These are phyloP conservation scores for Cystobasidiopsis lactophilus DNA, from an alignment of 768 basidiomycete genomes.

Conservation along the genomic window DNA sequence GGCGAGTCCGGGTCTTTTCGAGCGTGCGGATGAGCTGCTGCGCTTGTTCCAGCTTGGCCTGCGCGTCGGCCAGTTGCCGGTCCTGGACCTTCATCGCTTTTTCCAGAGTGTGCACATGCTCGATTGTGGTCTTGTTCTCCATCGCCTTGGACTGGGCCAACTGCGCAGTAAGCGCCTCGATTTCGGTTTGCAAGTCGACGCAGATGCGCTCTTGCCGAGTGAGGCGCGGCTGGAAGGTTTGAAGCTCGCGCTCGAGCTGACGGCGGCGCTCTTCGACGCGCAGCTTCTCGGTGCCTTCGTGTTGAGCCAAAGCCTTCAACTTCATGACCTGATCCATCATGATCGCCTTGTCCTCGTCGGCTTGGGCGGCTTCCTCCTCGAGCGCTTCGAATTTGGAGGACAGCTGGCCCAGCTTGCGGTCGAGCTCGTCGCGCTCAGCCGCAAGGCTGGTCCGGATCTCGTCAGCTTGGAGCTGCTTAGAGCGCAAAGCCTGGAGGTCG, in stretches of 20 bases:
- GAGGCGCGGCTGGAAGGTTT: slow-evolving; percentile 43
- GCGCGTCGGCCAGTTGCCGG: slow-evolving; percentile 61
- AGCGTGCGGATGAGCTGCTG: slow-evolving; percentile 59
- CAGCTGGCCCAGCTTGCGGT: slow-evolving; percentile 38
- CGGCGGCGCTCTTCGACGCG: slow-evolving; percentile 48
- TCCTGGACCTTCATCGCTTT: slow-evolving; percentile 90
- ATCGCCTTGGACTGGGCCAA: slow-evolving; percentile 43
- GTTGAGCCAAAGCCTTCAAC: slow-evolving; percentile 35
- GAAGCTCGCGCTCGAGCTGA: slow-evolving; percentile 34
- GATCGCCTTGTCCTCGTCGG: slow-evolving; percentile 58
- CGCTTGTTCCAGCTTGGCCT: slow-evolving; percentile 51
- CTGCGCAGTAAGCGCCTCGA: slow-evolving; percentile 58
- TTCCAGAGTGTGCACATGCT: slow-evolving; percentile 88
- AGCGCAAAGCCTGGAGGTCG: slow-evolving; percentile 46
- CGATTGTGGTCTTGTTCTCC: slow-evolving; percentile 91
- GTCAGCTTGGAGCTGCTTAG: slow-evolving; percentile 46
- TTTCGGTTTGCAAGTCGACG: slow-evolving; percentile 53
- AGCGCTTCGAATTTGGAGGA: slow-evolving; percentile 61
- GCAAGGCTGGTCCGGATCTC: slow-evolving; percentile 37
- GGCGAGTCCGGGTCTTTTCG: slow-evolving; percentile 52
- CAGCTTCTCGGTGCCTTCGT: slow-evolving; percentile 46
- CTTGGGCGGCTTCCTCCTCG: slow-evolving; percentile 65
- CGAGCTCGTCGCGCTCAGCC: slow-evolving; percentile 14
- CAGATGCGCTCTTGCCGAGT: slow-evolving; percentile 55
- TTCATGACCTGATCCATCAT: slow-evolving; percentile 52